Evolutionary conservation across 208 protist species (phyloP), one percentile per base, ranked within the genome.

Genomic region (Crithidia fasciculata): DNA sequence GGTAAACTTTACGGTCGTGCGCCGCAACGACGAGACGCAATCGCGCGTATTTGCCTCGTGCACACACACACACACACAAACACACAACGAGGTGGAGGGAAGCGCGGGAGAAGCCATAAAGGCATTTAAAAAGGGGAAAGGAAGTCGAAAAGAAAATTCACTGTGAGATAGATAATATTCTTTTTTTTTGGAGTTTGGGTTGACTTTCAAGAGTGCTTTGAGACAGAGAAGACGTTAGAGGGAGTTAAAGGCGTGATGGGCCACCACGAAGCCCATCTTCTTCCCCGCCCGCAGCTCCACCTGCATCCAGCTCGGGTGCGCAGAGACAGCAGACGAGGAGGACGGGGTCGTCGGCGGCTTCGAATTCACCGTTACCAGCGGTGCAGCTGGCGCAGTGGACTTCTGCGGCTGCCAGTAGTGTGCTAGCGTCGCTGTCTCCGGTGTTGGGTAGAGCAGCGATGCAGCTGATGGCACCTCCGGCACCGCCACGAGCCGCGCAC

Each of bases 361-460:
- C 3, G 12, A 28, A 28, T 28, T 28, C 45, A 16, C 44, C 55
- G 3, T 5, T 47, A 13, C 56, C 50, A 37, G 39, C 64, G n/a
- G 39, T 53, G 41, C n/a, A 16, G 60, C 43, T 58, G 18, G 9
- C 37, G 57, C 36, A 7, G 45, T 49, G 3, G 55, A 10, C 50
- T 36, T 57, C 9, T 7, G 39, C 7, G 65, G 67, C 56, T 61
- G 62, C 56, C 67, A 72, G 45, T 56, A 72, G 45, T 72, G 19
- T 4, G 8, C 28, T 56, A 13, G 39, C 16, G 9, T 5, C 28
- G 44, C 36, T 5, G 67, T 41, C 4, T 63, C 67, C 36, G 54
- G 12, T 2, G 67, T 47, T 5, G 67, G 73, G 66, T 69, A 78
- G 13, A 78, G 66, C 2, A 78, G 19, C 37, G 74, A 74, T 12